Conservation (phyloP, 2,329 filamentous ascomycete genomes). For the Xylariaceae sp. region DNA sequence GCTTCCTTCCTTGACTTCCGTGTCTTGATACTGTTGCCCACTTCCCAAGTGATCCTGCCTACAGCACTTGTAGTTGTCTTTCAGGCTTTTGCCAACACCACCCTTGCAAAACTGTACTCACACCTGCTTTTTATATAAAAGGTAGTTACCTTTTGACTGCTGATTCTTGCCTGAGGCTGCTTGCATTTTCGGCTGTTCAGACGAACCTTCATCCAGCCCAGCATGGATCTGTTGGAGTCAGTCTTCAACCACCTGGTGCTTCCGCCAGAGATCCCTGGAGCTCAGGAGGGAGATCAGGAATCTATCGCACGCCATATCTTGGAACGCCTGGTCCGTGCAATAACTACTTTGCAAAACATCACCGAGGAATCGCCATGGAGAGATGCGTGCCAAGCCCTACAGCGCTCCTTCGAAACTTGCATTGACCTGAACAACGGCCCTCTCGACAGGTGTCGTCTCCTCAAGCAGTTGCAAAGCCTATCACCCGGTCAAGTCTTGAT, state of each 20-base stretch:
- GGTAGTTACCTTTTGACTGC: no score
- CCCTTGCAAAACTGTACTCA: no score
- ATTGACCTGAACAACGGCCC: slow-evolving; percentile 16
- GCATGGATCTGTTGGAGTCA: slow-evolving; percentile 14
- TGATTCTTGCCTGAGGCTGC: no score
- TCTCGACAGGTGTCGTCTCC: slow-evolving; percentile 18
- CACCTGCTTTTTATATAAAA: no score
- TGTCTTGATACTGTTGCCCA: no score
- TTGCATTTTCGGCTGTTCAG: no score
- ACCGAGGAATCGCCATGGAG: slow-evolving; percentile 11
- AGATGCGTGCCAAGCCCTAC: slow-evolving; percentile 15
- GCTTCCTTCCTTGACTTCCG: no score
- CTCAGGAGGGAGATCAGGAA: slow-evolving; percentile 29
- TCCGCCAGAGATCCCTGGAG: slow-evolving; percentile 36
- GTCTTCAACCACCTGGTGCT: slow-evolving; percentile 40
- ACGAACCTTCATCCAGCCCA: neutral
- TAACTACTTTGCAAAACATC: slow-evolving; percentile 2
- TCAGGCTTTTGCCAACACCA: no score
- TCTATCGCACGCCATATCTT: slow-evolving; percentile 26
- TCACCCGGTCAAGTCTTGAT: slow-evolving; percentile 15
- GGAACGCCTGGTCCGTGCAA: slow-evolving; percentile 22
- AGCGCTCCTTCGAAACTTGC: slow-evolving; percentile 16
- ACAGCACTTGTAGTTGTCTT: no score
- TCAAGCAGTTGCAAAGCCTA: slow-evolving; percentile 14
- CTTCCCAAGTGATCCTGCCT: no score